These are phyloP conservation scores for Pseudogymnoascus sp. DNA, from an alignment of 2,329 filamentous ascomycete species.

Conservation along the genomic window DNA sequence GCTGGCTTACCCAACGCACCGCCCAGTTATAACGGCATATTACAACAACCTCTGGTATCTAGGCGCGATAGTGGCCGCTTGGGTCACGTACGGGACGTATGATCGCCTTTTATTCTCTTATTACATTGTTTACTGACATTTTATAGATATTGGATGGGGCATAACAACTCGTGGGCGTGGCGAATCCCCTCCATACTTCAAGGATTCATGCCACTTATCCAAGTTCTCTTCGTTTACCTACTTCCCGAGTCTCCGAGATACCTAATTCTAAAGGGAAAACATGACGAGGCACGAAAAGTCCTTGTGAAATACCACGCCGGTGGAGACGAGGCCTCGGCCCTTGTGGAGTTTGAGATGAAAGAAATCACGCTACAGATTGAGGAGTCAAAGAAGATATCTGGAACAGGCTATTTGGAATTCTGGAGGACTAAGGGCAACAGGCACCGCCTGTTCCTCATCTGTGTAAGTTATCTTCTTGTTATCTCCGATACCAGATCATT, in stretches of 20 bases:
- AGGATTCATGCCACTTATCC: constrained; percentile 11
- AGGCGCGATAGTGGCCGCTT: constrained; percentile 28
- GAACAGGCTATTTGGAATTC: constrained; percentile 26
- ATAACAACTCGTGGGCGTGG: constrained; percentile 20
- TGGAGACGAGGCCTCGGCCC: constrained; percentile 37
- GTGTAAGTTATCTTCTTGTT: constrained; percentile 29
- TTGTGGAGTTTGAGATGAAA: constrained; percentile 41
- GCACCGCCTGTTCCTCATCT: constrained; percentile 41
- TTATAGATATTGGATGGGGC: constrained; percentile 14
- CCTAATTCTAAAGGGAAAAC: constrained; percentile 33
- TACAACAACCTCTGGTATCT: constrained; percentile 31
- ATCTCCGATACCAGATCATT: constrained; percentile 31
- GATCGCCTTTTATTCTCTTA: not conserved
- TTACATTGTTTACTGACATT: not conserved
- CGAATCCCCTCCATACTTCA: constrained; percentile 21
- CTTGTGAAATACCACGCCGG: constrained; percentile 47
- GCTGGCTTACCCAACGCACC: constrained; percentile 31
- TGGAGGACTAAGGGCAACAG: constrained; percentile 40
- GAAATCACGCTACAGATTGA: constrained; percentile 30
- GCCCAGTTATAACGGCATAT: constrained; percentile 29
- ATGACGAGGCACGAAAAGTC: constrained; percentile 41
- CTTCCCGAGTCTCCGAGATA: constrained; percentile 12
- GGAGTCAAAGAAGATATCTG: not conserved
- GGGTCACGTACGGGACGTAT: constrained; percentile 26
- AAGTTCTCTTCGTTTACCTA: constrained; percentile 10